Evolutionary conservation across 2,329 filamentous ascomycete genomes (phyloP), one percentile per base, ranked within the genome.

Genomic region (Ciborinia camelliae): DNA sequence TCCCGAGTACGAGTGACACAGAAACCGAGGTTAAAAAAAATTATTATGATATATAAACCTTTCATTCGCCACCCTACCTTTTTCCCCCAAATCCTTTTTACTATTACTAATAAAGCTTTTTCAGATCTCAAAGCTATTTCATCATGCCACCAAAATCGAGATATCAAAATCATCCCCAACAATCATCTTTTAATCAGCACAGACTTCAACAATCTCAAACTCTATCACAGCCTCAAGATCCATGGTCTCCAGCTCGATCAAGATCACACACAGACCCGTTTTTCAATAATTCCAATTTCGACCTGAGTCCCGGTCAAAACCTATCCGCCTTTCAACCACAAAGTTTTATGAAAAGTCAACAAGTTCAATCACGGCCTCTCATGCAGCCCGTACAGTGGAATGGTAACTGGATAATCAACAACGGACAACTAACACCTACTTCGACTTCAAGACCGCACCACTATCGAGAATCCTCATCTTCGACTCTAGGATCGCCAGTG

Each of bases 381-480:
- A 75, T 75, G 74, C 73, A 69, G 66, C 66, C 70, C 30, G 71
- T 73, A 37, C 70, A 71, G 41, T 58, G 69, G 9, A 67, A 66
- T 62, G 71, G 59, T 47, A 73, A 68, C 62, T 74, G 70, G 71
- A 68, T 71, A 45, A 45, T 69, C 71, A n/a, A n/a, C n/a, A 71
- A 73, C 69, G 72, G 71, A 57, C 73, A 75, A 68, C 67, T 74
- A 52, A 75, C 74, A 8, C 73, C 74, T n/a, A 72, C 70, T 37
- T 75, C 74, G 23, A 68, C 69, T 18, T 71, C 71, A 7, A 70
- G 72, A 66, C 64, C 67, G 26, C 54, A 55, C 30, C 85, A 88
- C 71, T 80, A 87, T 53, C 82, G 85, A 69, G 84, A 87, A 68
- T 84, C 85, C 2, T 87, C 85, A 8, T 76, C 86, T 45, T 87